Evolutionary conservation across 805 yeast species (phyloP), one percentile per base, ranked within the genome.

Genomic region (Clavispora fructus): DNA sequence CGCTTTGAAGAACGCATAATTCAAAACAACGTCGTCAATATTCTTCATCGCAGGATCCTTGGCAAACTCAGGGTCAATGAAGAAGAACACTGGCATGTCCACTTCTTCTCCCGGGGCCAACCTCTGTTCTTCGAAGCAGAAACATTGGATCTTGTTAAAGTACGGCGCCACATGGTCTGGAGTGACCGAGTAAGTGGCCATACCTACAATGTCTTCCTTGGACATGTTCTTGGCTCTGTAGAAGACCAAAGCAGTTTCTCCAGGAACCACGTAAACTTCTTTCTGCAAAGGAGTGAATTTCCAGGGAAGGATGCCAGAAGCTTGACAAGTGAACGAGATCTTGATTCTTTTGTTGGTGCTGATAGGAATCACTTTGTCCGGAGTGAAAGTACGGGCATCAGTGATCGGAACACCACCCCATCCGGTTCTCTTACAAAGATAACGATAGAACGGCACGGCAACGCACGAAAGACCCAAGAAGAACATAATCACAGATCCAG

Each of bases 31-130:
- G 64, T 91, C 96, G 56, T 89, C 91, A 35, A 91, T 83, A 58
- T 88, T 86, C 64, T 91, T 80, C 95, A 94, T 88, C 30, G 81
- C 75, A 6, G 99, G 97, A 62, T 91, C 98, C 48, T 83, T 81
- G 39, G 94, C 94, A 65, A 86, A 92, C 55, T 91, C 98, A 0
- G 98, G 98, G 62, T 91, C 98, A 39, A 91, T 87, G 65, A 91
- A 91, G 77, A 91, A 94, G 69, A 94, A 94, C 8, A 94, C 88
- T 0, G 99, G 99, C 99, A 94, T 94, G 62, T 94, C 99, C 14
- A 94, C 95, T 62, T 94, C 97, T 67, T 94, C 99, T 8, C 97
- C 97, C 2, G 97, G 96, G 45, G 82, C 77, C 53, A 94, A 73
- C 65, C 87, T 79, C 66, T 94, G 99, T 64, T 94, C 99, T 70